These are phyloP conservation scores for Fraxinus xanthoxyloides DNA, from an alignment of 305 asterid genomes.

Conservation along the genomic window DNA sequence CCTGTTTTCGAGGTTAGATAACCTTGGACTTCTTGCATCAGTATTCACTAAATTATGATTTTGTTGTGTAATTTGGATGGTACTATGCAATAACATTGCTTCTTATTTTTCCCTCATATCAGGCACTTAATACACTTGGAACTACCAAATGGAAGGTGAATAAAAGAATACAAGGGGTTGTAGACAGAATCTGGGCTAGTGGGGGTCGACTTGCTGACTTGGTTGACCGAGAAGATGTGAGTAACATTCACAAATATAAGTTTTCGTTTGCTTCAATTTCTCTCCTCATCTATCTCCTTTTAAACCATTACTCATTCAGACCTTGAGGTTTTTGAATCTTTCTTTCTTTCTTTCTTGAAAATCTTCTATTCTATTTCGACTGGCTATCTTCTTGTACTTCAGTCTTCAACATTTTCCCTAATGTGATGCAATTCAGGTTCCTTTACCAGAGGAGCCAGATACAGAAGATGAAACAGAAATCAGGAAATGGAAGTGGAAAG, in stretches of 20 bases:
- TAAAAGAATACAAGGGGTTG: conserved; percentile 65
- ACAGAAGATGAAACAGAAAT: conserved; percentile 71
- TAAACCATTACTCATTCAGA: neutral
- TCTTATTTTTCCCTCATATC: conserved; percentile 24
- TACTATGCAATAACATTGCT: neutral
- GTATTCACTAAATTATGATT: neutral
- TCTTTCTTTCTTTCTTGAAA: neutral
- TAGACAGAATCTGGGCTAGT: conserved; percentile 91
- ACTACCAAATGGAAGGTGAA: conserved; percentile 93
- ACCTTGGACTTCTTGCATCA: neutral
- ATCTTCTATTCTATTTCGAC: neutral
- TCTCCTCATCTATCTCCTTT: neutral
- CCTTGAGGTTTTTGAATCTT: neutral
- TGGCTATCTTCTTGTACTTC: neutral
- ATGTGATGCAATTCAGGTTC: conserved; percentile 45
- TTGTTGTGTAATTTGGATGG: conserved; percentile 6
- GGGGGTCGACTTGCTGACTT: conserved; percentile 87
- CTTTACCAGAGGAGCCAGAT: conserved; percentile 81
- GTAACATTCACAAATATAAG: conserved; percentile 28
- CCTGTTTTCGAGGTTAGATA: conserved; percentile 68
- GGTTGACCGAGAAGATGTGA: conserved; percentile 90
- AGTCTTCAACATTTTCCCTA: conserved; percentile 17
- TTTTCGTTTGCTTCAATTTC: neutral
- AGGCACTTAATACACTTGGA: conserved; percentile 97
- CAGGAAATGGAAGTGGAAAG: conserved; percentile 94